phyloP scores from a whole-genome alignment of 495 filamentous ascomycete species.

The Neurospora sp. region DNA sequence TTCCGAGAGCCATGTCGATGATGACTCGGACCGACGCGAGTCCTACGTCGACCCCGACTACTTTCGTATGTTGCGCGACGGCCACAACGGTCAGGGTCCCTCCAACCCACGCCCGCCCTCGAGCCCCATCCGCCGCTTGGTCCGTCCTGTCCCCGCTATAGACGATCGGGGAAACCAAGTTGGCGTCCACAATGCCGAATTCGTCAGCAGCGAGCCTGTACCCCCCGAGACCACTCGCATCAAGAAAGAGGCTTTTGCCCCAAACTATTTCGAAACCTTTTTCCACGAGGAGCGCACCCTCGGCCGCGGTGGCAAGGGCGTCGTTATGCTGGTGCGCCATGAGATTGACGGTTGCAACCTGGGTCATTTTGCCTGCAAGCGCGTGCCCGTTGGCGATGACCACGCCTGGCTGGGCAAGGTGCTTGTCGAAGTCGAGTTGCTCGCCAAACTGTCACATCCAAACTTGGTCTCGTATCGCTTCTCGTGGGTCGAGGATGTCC shows the following conservation, averaged over 20 bases:
- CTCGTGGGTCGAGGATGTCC: constrained; percentile 89
- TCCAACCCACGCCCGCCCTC: constrained; percentile 26
- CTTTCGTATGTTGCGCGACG: constrained; percentile 77
- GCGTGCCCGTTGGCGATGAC: constrained; percentile 90
- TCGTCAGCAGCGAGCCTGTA: constrained; percentile 43
- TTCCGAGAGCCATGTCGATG: constrained; percentile 37
- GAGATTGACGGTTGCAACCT: constrained; percentile 78
- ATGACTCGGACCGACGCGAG: constrained; percentile 32
- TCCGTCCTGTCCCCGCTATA: constrained; percentile 28
- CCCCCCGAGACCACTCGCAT: constrained; percentile 53
- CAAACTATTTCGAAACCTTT: constrained; percentile 81
- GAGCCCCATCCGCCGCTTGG: constrained; percentile 38
- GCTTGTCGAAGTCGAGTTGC: constrained; percentile 79
- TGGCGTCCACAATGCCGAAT: constrained; percentile 36
- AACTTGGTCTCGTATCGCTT: constrained; percentile 97
- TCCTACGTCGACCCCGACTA: constrained; percentile 83
- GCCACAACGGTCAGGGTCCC: constrained; percentile 16
- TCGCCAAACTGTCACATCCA: constrained; percentile 83
- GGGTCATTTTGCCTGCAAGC: constrained; percentile 89
- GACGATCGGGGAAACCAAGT: constrained; percentile 12
- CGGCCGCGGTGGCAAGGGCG: constrained; percentile 85
- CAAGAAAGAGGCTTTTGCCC: constrained; percentile 74
- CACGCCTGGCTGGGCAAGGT: constrained; percentile 93
- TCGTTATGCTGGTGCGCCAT: constrained; percentile 85
- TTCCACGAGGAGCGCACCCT: constrained; percentile 81